Base-by-base conservation (phyloP, 2,329 filamentous ascomycete species). In the Spiromastix sp. region DNA sequence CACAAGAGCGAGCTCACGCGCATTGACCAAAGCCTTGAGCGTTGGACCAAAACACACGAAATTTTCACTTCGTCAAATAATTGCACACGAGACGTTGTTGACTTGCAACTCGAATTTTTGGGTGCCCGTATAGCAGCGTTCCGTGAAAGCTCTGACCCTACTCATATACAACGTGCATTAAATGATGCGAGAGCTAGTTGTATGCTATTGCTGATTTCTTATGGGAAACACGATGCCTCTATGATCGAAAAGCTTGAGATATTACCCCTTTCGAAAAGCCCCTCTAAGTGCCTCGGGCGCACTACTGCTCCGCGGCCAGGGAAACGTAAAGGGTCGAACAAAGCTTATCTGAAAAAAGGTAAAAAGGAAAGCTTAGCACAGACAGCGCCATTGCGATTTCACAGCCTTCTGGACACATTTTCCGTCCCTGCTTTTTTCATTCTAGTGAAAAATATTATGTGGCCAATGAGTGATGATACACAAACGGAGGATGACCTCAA, bases 101-200 rank as follows among this genome's bases (percentile, higher is more conserved):
- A 34, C 22, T 25, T 39, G 11, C 36, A 39, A 19, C 38, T 40
- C 21, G 36, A 40, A 34, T 40, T 40, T 26, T 30, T 42, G 11
- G 28, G 29, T 10, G 30, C 37, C 12, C 32, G 28, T 25, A 33
- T 37, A 21, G 30, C n/a, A 30, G 37, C 26, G 16, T 37, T 42
- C 15, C 24, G 31, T 6, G 33, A 20, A 29, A 37, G 26, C 28
- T 15, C 32, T 10, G 37, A 42, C 6, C 10, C 36, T 10, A 22
- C 19, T 9, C 28, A 34, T 24, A 24, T 37, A 11, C 16, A 15
- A 5, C 38, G 31, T 11, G 35, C 28, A 12, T 25, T 40, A 6
- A 22, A 22, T 15, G 38, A 41, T 29, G 30, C 37, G 8, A 36
- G 39, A 30, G 39, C 39, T 8, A 42, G 39, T 27, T 42, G 39